Evolutionary conservation across 345 rosid species (phyloP), one percentile per base, ranked within the genome.

Genomic region (Clarkia xantiana): DNA sequence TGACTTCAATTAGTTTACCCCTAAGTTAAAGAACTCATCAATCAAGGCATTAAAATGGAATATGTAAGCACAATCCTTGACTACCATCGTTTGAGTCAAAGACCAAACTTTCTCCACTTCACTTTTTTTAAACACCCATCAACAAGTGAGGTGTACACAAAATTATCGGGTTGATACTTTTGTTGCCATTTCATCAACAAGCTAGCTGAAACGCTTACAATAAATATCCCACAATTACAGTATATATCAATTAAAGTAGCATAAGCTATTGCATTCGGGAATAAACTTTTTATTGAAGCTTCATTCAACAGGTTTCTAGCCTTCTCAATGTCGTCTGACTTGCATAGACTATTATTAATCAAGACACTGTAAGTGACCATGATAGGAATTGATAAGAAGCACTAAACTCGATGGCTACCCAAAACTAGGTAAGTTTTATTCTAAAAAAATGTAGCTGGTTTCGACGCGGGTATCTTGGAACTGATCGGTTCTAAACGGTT

Each of bases 111-210:
- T 76, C 64, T 77, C 78, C 11, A 68, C 10, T 43, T 66, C 54
- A 57, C 85, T 81, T 52, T 52, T 74, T 74, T 77, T 74, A 84
- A 77, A 62, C 85, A 84, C 46, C 90, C 90, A 55, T 71, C 56
- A 25, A 87, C 57, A 38, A 87, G 71, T 62, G 80, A 52, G 45
- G 76, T 54, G 42, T 79, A 87, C 59, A 76, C 73, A 60, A 73
- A 83, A 53, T 68, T 59, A 71, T 84, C 85, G 22, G 80, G 83
- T 44, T 20, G 63, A 87, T 54, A 41, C 91, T 56, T 57, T 67
- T 11, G 55, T 52, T 43, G 41, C 48, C 96, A 87, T 87, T 69
- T 70, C 71, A 44, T 84, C n/a, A n/a, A n/a, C 76, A 40, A 75
- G 62, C 48, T n/a, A 87, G 72, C 46, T 40, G 56, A 54, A 81